Percentiles rank a stretch among this genome's conserved stretches.
These are phyloP conservation scores for Tremellales sp. DNA, from an alignment of 1,284 basidiomycete species.

Conservation along the genomic window DNA sequence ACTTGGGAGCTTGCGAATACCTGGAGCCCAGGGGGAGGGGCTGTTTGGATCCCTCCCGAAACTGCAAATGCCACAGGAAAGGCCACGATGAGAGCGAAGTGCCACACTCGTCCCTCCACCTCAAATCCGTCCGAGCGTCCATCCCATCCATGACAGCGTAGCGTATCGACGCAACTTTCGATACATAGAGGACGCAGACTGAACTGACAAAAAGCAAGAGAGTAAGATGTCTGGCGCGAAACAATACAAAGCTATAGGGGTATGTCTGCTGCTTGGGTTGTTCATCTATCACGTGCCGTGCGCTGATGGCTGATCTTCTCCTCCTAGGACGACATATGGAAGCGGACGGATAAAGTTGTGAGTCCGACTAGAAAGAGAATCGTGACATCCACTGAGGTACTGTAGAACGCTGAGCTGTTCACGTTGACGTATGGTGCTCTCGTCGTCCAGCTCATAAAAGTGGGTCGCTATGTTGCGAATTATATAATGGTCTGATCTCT, in stretches of 20 bases:
- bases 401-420: slow-evolving; percentile 92
- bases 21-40: too few species aligned
- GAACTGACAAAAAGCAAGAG: too few species aligned
- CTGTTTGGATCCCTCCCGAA: too few species aligned
- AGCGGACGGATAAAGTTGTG: slow-evolving; percentile 86
- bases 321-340: slow-evolving; percentile 79
- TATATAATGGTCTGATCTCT: neutral
- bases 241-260: slow-evolving; percentile 48
- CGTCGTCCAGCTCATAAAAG: slow-evolving; percentile 94
- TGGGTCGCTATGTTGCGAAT: slow-evolving; percentile 8
- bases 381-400: neutral
- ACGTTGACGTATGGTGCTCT: slow-evolving; percentile 95
- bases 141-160: neutral
- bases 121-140: neutral
- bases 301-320: neutral
- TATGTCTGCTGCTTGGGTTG: slow-evolving; percentile 11
- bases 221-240: slow-evolving; percentile 28
- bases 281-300: neutral
- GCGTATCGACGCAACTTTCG: too few species aligned
- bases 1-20: too few species aligned
- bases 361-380: slow-evolving; percentile 34
- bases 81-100: neutral
- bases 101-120: neutral
- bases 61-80: too few species aligned
- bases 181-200: too few species aligned